phyloP scores from a whole-genome alignment of 2,329 filamentous ascomycete genomes.

The Blumeriella jaapii region DNA sequence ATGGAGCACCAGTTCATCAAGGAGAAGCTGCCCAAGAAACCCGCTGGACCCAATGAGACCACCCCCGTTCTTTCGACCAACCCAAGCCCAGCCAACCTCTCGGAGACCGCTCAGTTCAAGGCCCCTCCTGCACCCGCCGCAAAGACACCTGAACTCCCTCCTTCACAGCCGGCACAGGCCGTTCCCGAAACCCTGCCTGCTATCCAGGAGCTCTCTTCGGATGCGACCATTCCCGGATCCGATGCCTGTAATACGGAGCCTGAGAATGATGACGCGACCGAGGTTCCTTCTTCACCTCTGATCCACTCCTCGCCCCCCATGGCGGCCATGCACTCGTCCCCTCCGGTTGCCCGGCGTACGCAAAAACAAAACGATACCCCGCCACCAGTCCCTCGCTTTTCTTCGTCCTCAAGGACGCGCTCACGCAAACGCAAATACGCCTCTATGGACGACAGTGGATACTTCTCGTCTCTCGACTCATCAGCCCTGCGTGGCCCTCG shows the following conservation, averaged over 20 bases:
- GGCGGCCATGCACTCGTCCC: slow-evolving; percentile 75
- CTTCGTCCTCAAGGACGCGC: slow-evolving; percentile 49
- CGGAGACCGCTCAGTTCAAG: slow-evolving; percentile 21
- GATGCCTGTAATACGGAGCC: slow-evolving; percentile 40
- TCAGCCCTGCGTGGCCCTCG: slow-evolving; percentile 71
- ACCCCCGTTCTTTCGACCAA: slow-evolving; percentile 22
- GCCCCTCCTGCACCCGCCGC: slow-evolving; percentile 17
- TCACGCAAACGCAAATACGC: slow-evolving; percentile 67
- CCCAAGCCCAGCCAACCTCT: slow-evolving; percentile 14
- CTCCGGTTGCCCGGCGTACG: slow-evolving; percentile 56
- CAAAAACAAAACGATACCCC: slow-evolving; percentile 58
- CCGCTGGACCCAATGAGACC: slow-evolving; percentile 43
- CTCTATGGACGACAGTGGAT: slow-evolving; percentile 86
- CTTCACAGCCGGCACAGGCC: slow-evolving; percentile 14
- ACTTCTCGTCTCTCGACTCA: slow-evolving; percentile 92
- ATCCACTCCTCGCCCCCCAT: slow-evolving; percentile 60
- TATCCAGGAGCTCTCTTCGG: slow-evolving; percentile 54
- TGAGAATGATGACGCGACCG: slow-evolving; percentile 39
- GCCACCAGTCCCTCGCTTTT: slow-evolving; percentile 52
- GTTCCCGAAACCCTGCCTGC: slow-evolving; percentile 15
- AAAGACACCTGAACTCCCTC: slow-evolving; percentile 16
- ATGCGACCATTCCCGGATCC: slow-evolving; percentile 65
- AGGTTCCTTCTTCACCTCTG: slow-evolving; percentile 28
- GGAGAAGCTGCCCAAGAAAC: slow-evolving; percentile 61
- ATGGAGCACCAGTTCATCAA: slow-evolving; percentile 84